Percentiles rank a stretch among this genome's conserved stretches.
Evolutionary conservation across 495 filamentous ascomycete species (phyloP).

Genomic region (Margaritispora aquatica): DNA sequence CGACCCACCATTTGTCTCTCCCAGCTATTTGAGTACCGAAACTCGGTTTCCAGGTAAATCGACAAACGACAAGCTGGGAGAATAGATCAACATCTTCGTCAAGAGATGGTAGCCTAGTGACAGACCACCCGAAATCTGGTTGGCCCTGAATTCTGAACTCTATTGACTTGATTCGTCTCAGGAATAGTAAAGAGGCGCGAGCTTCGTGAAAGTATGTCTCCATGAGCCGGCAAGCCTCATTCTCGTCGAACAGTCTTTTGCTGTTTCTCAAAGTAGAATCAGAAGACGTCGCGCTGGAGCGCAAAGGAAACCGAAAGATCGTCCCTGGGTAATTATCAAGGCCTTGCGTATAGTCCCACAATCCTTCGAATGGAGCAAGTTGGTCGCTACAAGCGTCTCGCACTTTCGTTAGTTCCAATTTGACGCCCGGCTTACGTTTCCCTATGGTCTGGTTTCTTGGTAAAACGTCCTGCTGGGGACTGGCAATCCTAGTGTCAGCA

Average conservation of each 20-base stretch:
- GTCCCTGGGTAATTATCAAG: constrained; percentile 31
- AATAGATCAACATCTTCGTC: constrained; percentile 11
- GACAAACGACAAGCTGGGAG: constrained; percentile 14
- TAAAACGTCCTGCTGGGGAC: constrained; percentile 29
- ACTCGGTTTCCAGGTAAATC: constrained; percentile 5
- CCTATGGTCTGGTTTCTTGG: constrained; percentile 24
- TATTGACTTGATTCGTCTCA: constrained; percentile 22
- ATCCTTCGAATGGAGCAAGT: constrained; percentile 33
- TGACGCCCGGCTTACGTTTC: constrained; percentile 20
- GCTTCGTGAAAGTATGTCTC: constrained; percentile 27
- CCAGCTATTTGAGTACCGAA: background rate
- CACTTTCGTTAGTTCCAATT: constrained; percentile 21
- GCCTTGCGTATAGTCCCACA: constrained; percentile 26
- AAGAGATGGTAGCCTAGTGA: constrained; percentile 3
- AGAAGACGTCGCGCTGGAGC: background rate
- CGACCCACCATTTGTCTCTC: constrained; percentile 26
- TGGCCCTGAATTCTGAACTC: constrained; percentile 21
- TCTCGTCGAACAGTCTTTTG: constrained; percentile 4
- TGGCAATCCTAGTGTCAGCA: constrained; percentile 7
- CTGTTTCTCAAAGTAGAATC: constrained; percentile 10
- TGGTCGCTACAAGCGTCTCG: constrained; percentile 25
- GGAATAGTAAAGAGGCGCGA: constrained; percentile 28
- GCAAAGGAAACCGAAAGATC: constrained; percentile 35
- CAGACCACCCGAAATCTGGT: constrained; percentile 15
- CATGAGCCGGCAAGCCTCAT: constrained; percentile 11